Percentiles rank a stretch among this genome's conserved stretches.
Conservation (phyloP, 2,329 filamentous ascomycete species). For the Fusarium hostae region DNA sequence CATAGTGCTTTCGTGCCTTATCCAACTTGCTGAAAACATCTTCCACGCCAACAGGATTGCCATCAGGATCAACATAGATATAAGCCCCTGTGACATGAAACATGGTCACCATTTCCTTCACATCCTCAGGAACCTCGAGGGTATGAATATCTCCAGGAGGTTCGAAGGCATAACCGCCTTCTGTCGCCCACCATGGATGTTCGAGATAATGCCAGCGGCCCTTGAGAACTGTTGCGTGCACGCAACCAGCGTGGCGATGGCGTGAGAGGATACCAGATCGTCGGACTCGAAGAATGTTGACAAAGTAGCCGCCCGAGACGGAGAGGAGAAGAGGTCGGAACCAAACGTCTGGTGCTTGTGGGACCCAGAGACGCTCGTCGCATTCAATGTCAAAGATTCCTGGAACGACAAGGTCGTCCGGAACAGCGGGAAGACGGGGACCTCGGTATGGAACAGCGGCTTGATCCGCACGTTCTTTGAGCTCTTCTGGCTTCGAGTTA, state of each 20-base stretch:
- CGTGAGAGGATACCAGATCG: conserved; percentile 47
- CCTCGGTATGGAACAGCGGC: background rate
- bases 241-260: conserved; percentile 46
- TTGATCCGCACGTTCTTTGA: background rate
- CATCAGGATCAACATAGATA: background rate
- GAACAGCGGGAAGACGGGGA: background rate
- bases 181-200: background rate
- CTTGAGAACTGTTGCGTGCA: background rate
- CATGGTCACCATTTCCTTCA: background rate
- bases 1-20: background rate
- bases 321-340: background rate
- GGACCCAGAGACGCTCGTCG: background rate
- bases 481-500: background rate
- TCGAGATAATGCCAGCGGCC: background rate
- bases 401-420: background rate
- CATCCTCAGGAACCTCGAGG: background rate
- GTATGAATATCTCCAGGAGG: conserved; percentile 50
- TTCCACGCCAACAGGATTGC: background rate
- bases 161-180: background rate
- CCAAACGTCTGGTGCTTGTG: background rate
- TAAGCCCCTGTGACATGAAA: background rate
- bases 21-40: conserved; percentile 2
- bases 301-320: background rate
- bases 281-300: background rate
- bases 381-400: background rate